phyloP scores from a whole-genome alignment of 805 yeast genomes.

The Metschnikowia anglica region DNA sequence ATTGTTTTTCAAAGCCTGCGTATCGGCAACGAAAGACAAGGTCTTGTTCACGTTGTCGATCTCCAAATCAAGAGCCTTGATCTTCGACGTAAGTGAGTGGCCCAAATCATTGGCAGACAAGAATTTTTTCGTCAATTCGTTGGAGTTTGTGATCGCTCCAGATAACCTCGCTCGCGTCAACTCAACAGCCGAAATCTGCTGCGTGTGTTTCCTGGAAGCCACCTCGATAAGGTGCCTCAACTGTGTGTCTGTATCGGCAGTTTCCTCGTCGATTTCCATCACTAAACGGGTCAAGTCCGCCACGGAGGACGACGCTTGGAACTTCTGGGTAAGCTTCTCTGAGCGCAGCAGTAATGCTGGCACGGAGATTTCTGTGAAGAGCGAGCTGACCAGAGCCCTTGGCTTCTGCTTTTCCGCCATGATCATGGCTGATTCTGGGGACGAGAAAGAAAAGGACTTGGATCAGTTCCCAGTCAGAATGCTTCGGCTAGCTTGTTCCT shows the following conservation, averaged over 20 bases:
- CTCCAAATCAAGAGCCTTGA: slow-evolving; percentile 69
- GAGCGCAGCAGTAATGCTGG: slow-evolving; percentile 11
- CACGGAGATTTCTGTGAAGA: slow-evolving; percentile 15
- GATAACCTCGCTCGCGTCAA: slow-evolving; percentile 63
- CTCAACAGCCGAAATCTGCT: slow-evolving; percentile 51
- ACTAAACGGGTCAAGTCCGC: slow-evolving; percentile 31
- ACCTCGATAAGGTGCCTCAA: slow-evolving; percentile 25
- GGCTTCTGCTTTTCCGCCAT: slow-evolving; percentile 1
- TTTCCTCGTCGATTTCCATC: slow-evolving; percentile 28
- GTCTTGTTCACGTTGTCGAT: slow-evolving; percentile 62
- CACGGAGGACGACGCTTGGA: slow-evolving; percentile 27
- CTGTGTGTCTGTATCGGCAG: slow-evolving; percentile 26
- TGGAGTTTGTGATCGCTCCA: slow-evolving; percentile 55
- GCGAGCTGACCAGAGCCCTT: slow-evolving; percentile 10
- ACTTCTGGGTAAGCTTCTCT: slow-evolving; percentile 11
- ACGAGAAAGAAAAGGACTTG: neutral
- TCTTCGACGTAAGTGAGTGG: slow-evolving; percentile 62
- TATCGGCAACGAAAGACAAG: slow-evolving; percentile 60
- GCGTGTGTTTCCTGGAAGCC: slow-evolving; percentile 33
- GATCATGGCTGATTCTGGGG: too few relatives aligned
- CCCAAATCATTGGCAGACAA: slow-evolving; percentile 66
- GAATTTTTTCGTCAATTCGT: slow-evolving; percentile 52
- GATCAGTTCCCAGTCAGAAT: too few relatives aligned
- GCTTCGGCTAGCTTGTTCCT: too few relatives aligned
- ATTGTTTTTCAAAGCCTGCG: slow-evolving; percentile 63